Percentiles rank a stretch among this genome's conserved stretches.
These are phyloP conservation scores for Neurospora sp. DNA, from an alignment of 2,329 filamentous ascomycete genomes.

Conservation along the genomic window DNA sequence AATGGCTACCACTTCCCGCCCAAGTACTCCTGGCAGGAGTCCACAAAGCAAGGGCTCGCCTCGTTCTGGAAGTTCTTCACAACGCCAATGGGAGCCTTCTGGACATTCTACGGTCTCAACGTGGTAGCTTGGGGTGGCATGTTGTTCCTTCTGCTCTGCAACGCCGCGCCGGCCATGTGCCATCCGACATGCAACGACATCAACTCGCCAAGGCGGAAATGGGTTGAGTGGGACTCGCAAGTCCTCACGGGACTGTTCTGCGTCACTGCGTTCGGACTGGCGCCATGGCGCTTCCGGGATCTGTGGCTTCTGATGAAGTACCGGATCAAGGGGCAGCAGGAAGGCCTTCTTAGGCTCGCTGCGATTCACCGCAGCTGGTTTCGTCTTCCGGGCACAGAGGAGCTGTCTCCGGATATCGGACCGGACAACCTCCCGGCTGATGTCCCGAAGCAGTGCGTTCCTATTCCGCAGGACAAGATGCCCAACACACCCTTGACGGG, in stretches of 20 bases:
- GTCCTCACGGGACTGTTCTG: constrained; percentile 79
- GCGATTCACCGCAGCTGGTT: constrained; percentile 71
- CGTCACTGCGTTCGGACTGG: constrained; percentile 73
- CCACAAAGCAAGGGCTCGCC: constrained; percentile 45
- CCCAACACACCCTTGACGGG: constrained; percentile 63
- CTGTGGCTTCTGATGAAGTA: constrained; percentile 62
- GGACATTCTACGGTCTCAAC: constrained; percentile 71
- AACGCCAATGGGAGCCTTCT: constrained; percentile 66
- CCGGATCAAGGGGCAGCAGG: constrained; percentile 40
- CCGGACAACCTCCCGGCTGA: constrained; percentile 36
- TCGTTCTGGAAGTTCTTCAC: constrained; percentile 63
- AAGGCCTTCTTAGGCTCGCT: constrained; percentile 57
- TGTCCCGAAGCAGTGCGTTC: constrained; percentile 39
- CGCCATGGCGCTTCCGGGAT: constrained; percentile 77
- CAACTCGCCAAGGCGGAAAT: constrained; percentile 65
- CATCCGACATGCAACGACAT: constrained; percentile 58
- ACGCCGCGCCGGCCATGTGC: constrained; percentile 66
- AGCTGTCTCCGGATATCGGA: constrained; percentile 42
- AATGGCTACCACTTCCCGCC: constrained; percentile 59
- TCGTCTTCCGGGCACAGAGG: constrained; percentile 55
- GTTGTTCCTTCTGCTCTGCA: constrained; percentile 76
- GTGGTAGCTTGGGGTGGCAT: constrained; percentile 86
- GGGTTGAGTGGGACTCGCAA: constrained; percentile 80
- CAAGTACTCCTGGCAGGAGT: constrained; percentile 48
- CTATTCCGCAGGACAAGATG: constrained; percentile 53